Percentiles rank a stretch among this genome's conserved stretches.
phyloP scores from a whole-genome alignment of 352 stramenopile species.

The Phytophthora litchii region DNA sequence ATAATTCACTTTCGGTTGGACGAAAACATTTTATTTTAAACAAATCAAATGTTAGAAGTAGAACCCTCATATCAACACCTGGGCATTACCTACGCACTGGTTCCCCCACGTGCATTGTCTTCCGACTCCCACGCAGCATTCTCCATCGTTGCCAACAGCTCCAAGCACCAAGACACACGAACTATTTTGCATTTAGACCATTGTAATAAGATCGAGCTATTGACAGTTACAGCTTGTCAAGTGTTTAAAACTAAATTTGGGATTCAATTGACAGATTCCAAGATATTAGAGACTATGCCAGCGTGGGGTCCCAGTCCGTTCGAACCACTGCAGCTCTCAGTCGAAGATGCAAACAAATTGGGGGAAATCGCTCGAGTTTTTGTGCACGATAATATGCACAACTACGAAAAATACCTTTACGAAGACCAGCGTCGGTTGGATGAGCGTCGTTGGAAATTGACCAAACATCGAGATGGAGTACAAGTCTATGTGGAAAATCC shows the following conservation, averaged over 20 bases:
- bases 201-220: background rate
- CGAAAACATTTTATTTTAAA: background rate
- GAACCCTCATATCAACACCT: slow-evolving; percentile 2
- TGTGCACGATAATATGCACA: slow-evolving; percentile 30
- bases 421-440: slow-evolving; percentile 36
- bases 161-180: slow-evolving; percentile 5
- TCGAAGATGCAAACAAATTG: slow-evolving; percentile 28
- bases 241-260: slow-evolving; percentile 1
- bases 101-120: background rate
- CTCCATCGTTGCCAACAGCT: background rate
- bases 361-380: slow-evolving; percentile 40
- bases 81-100: slow-evolving; percentile 19
- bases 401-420: slow-evolving; percentile 35
- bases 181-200: background rate
- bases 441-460: slow-evolving; percentile 32
- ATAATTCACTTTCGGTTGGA: too few relatives aligned
- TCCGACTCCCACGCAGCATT: slow-evolving; percentile 21
- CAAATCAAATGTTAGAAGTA: background rate
- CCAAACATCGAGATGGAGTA: slow-evolving; percentile 33
- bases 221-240: slow-evolving; percentile 14
- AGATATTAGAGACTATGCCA: slow-evolving; percentile 17
- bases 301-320: slow-evolving; percentile 40
- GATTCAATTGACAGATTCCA: slow-evolving; percentile 14
- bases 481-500: slow-evolving; percentile 36
- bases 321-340: slow-evolving; percentile 30